Evolutionary conservation across 192 early-diverging fungal species (phyloP), one percentile per base, ranked within the genome.

Genomic region (Podila horticola): DNA sequence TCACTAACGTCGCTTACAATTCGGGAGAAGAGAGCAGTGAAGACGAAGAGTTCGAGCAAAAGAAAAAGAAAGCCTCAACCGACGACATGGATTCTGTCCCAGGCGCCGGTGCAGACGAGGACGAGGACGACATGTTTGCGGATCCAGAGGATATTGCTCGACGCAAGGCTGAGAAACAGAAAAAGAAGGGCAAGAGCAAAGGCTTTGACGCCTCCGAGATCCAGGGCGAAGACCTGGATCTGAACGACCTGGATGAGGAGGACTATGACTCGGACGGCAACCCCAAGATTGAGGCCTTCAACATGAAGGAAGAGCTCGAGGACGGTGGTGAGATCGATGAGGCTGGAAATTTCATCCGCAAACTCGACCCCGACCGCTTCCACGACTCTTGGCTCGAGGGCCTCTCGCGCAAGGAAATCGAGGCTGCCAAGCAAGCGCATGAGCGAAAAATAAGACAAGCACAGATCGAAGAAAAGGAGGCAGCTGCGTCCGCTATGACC

Each of bases 241-340:
- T 84, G n/a, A 72, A 65, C 1, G 85, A 86, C 49, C 45, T 72
- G 13, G 74, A 76, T 50, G 83, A 88, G n/a, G 84, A 86, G 2
- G 84, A 88, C 19, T 85, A 84, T 72, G 90, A 91, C 20, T 87
- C 87, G 31, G 84, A 90, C 38, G 90, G 88, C 8, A 88, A 92
- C 71, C 84, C 88, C 12, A 85, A 87, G 62, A 83, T 94, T 17
- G 88, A 91, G 67, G 92, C 92, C 1, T 94, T 94, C 66, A 90
- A 92, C 64, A 94, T 96, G 92, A 86, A 86, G n/a, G 82, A 88
- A 11, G 94, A 94, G 20, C 58, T 95, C 66, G 90, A 91, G 51
- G 92, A 93, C 64, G 90, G 91, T 36, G 89, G 90, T 9, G 85
- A 85, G 33, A 91, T 93, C 67, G 91, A 94, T 59, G 84, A 85